Evolutionary conservation across 768 basidiomycete genomes (phyloP), one percentile per base, ranked within the genome.

Genomic region (Boletus vermiculosoides): DNA sequence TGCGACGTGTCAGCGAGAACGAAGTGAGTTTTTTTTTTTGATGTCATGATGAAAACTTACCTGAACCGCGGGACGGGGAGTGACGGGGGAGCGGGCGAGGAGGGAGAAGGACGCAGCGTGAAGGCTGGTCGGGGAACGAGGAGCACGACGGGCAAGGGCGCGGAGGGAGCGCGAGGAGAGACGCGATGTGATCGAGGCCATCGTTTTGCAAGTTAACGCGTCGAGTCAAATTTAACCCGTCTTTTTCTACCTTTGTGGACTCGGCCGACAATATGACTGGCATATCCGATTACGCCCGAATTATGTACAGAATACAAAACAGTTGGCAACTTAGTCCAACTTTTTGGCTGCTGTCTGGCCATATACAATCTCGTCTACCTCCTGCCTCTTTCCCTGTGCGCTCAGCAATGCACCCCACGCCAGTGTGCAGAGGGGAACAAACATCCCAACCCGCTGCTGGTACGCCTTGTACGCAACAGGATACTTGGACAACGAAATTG

Each of bases 361-460:
- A 55, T 74, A 85, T 9, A 85, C 73, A 12, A 76, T 47, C 44
- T 71, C 66, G 13, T 83, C 78, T 1, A 78, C 70, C 37, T 63
- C 63, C 9, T 61, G 59, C 58, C 73, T 76, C 58, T 67, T 67
- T 0, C 80, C 80, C 28, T 62, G 70, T 2, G 77, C 54, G 28
- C 62, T 60, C 56, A 83, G 66, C 52, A 77, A 59, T 3, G 70
- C 37, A 15, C 76, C 83, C 68, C 73, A 82, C 33, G 81, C 71
- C 1, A 74, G 63, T 0, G 84, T 85, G 33, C 70, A 55, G 16
- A 75, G 50, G 2, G 85, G 84, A 10, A 76, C 61, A 66, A 96
- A 95, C 88, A 93, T 93, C 13, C 82, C 86, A 5, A 96, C 93
- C 22, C 93, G 83, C 55, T 77, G 67, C 65, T 85, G 85, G 70